These are phyloP conservation scores for Paramecium sexaurelia DNA, from an alignment of 73 alveolate genomes.

Conservation along the genomic window DNA sequence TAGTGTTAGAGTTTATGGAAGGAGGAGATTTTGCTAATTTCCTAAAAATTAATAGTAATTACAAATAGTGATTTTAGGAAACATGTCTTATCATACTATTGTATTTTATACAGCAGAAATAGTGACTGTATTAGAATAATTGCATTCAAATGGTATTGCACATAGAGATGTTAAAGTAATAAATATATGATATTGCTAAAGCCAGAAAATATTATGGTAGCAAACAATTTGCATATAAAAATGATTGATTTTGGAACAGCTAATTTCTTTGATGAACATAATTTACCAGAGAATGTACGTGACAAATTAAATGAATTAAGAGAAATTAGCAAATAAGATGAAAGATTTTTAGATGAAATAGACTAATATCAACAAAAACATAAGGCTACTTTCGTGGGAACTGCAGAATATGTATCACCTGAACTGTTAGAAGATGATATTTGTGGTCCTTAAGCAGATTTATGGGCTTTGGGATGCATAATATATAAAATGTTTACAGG, in stretches of 20 bases:
- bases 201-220: constrained; percentile 65
- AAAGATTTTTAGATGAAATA: not conserved
- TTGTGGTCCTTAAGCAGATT: constrained; percentile 75
- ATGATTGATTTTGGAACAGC: constrained; percentile 65
- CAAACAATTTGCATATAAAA: constrained; percentile 51
- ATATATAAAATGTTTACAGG: constrained; percentile 88
- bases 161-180: constrained; percentile 77
- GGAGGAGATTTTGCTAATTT: constrained; percentile 77
- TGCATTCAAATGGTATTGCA: constrained; percentile 73
- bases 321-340: constrained; percentile 9
- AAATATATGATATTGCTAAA: not conserved
- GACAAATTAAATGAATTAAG: constrained; percentile 49
- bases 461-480: constrained; percentile 80
- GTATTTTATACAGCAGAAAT: constrained; percentile 73
- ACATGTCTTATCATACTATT: constrained; percentile 59
- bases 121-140: constrained; percentile 67
- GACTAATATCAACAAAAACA: not conserved
- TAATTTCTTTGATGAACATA: not conserved
- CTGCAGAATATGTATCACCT: constrained; percentile 72
- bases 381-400: constrained; percentile 59
- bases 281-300: not conserved
- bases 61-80: constrained; percentile 12
- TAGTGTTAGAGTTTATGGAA: constrained; percentile 70
- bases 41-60: constrained; percentile 59
- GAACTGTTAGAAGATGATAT: constrained; percentile 77